A percentile compares a stretch with the other conserved stretches of the same genome.
Conservation (phyloP, 108 stramenopile species). For the Conticribra weissflogii region DNA sequence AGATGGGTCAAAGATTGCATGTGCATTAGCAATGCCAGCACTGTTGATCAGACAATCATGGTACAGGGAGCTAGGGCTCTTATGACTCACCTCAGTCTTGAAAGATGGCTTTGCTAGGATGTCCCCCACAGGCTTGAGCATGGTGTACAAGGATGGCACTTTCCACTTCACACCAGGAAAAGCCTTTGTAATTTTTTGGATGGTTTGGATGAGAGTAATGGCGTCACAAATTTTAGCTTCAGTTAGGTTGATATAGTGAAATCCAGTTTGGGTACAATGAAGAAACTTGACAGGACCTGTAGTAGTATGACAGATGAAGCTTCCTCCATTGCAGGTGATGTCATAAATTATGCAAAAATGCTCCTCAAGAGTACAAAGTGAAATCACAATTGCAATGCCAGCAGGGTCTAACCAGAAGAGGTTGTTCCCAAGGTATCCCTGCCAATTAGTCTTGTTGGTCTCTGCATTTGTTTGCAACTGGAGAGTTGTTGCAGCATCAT, state of each 20-base stretch:
- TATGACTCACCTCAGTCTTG: too few species aligned
- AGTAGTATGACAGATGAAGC: too few species aligned
- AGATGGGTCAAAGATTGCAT: constrained; percentile 21
- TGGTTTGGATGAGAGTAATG: constrained; percentile 8
- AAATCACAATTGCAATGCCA: constrained; percentile 13
- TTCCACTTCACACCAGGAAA: constrained; percentile 17
- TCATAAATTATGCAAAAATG: background rate
- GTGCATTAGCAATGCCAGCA: constrained; percentile 15
- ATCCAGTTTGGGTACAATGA: constrained; percentile 9
- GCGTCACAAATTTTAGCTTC: background rate
- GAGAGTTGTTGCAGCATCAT: too few species aligned
- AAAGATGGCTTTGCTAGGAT: too few species aligned
- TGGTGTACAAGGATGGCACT: constrained; percentile 6
- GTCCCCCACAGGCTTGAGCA: background rate
- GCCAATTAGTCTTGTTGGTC: background rate
- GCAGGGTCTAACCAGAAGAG: constrained; percentile 3
- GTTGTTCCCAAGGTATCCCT: constrained; percentile 1
- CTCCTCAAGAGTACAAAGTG: constrained; percentile 1
- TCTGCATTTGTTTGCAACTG: constrained; percentile 1
- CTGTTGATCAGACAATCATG: constrained; percentile 14
- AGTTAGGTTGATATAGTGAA: constrained; percentile 15
- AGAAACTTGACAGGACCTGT: background rate
- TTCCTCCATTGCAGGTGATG: background rate
- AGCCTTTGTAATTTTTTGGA: constrained; percentile 17
- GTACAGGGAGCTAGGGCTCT: constrained; percentile 5